Percentiles rank a stretch among this genome's conserved stretches.
Conservation (phyloP, 2,329 filamentous ascomycete species). For the Metarhizium humberi region DNA sequence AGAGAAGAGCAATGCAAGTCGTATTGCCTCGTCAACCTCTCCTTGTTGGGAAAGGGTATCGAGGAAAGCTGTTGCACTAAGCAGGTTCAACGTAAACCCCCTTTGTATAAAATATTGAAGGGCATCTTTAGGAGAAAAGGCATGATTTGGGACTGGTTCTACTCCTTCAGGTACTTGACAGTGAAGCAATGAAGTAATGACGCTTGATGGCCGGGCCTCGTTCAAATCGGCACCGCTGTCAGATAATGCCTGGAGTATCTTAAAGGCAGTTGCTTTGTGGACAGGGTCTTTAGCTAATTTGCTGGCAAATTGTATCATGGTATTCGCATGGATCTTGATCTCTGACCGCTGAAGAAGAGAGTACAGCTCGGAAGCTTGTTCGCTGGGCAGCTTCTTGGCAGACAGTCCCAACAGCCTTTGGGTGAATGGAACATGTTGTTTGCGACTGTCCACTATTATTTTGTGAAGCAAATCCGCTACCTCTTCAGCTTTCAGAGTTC, state of each 20-base stretch:
- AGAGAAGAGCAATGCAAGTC: slow-evolving; percentile 22
- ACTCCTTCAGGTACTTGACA: slow-evolving; percentile 14
- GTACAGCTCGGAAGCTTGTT: slow-evolving; percentile 27
- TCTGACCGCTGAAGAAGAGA: slow-evolving; percentile 18
- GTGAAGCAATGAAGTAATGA: slow-evolving; percentile 51
- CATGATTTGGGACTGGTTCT: slow-evolving; percentile 4
- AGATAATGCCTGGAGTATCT: slow-evolving; percentile 29
- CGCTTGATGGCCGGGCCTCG: slow-evolving; percentile 35
- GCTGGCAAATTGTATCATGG: slow-evolving; percentile 37
- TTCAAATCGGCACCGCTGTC: slow-evolving; percentile 35
- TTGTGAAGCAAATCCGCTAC: slow-evolving; percentile 19
- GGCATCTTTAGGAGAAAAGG: slow-evolving; percentile 21
- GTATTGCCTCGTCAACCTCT: slow-evolving; percentile 25
- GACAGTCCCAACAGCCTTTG: slow-evolving; percentile 29
- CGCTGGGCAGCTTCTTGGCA: slow-evolving; percentile 17
- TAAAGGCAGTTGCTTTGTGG: slow-evolving; percentile 33
- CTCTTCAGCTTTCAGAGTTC: slow-evolving; percentile 17
- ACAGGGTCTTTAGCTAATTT: slow-evolving; percentile 29
- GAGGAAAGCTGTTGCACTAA: slow-evolving; percentile 59
- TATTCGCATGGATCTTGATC: slow-evolving; percentile 29
- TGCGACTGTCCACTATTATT: slow-evolving; percentile 18
- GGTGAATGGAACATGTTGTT: slow-evolving; percentile 23
- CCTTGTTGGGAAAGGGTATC: slow-evolving; percentile 55
- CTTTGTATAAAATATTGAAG: slow-evolving; percentile 39
- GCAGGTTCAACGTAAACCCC: slow-evolving; percentile 54